Percentiles rank a stretch among this genome's conserved stretches.
Conservation (phyloP, 2,329 filamentous ascomycete genomes). For the Colletotrichum liaoningense region DNA sequence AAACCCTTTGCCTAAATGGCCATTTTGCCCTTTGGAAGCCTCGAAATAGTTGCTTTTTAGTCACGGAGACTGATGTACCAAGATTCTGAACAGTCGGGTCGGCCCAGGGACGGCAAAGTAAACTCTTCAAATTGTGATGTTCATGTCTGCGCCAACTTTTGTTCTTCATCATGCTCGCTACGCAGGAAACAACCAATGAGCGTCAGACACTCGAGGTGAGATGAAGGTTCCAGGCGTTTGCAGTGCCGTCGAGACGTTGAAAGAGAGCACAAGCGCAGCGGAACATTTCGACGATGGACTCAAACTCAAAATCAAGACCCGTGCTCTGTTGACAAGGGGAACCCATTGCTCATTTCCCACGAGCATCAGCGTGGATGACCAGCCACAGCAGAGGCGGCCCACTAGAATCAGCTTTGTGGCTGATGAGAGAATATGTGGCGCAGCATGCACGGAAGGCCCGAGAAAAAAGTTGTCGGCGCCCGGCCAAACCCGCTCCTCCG, state of each 20-base stretch:
- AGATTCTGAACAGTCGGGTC: background rate
- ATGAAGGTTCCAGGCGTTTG: background rate
- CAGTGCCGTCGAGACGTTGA: background rate
- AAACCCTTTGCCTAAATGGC: background rate
- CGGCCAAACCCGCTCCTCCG: conserved; percentile 17
- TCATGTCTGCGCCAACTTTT: too few relatives aligned
- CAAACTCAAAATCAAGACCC: conserved; percentile 15
- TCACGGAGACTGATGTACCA: background rate
- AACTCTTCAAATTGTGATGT: background rate
- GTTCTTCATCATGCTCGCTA: background rate
- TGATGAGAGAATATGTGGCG: background rate
- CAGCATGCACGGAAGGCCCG: background rate
- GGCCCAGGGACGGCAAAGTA: background rate
- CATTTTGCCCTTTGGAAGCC: background rate
- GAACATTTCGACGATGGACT: conserved; percentile 16
- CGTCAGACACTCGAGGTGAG: background rate
- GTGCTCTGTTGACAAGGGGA: background rate
- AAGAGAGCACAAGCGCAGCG: conserved; percentile 14
- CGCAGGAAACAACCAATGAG: background rate
- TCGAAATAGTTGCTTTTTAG: background rate
- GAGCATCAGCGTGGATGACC: too few relatives aligned
- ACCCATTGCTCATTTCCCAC: background rate
- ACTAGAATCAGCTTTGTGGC: background rate
- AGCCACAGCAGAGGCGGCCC: too few relatives aligned
- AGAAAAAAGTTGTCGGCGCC: conserved; percentile 3